Base-by-base conservation (phyloP, 2,329 filamentous ascomycete species). In the Aspergillus sp. region DNA sequence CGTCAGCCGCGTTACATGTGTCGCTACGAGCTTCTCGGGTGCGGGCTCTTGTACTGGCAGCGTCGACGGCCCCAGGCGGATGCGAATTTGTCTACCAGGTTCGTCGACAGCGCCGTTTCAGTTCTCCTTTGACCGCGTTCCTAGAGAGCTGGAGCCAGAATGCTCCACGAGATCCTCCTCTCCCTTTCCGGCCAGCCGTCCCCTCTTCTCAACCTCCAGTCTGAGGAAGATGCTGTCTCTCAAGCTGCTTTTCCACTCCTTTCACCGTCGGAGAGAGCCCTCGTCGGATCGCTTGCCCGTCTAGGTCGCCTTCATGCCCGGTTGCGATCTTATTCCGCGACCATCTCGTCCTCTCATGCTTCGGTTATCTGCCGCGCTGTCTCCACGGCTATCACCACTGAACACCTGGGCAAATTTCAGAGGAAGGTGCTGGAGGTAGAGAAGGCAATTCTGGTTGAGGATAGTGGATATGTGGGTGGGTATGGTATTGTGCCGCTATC, bases 91-190 rank as follows among this genome's bases (percentile, higher is more conserved):
- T 32, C 49, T 16, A 45, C 44, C 22, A 51, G 52, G 49, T 58
- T 34, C 26, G 47, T 43, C 12, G 19, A 22, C 10, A 10, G 10
- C 10, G 19, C 19, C 5, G 19, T 20, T 32, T 8, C 29, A 19
- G 19, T 19, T 20, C 28, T 15, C 15, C 14, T 13, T 10, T 12
- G 26, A 36, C 41, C 22, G 26, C 20, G 32, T 15, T n/a, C 13
- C 15, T 33, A 52, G 48, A 29, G 39, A 46, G 26, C 29, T 40
- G 10, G 38, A 42, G 34, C 37, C 55, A 63, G 51, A 47, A 98
- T 98, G 91, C 83, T 98, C 60, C 91, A 96, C 75, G 91, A 98
- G 71, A 86, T 98, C 67, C 78, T 96, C 62, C 80, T 98, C 62
- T 89, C 88, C 60, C 79, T 96, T 62, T 93, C 88, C 51, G 89